Conservation (phyloP, 768 basidiomycete species). For the Auriculariales sp. region DNA sequence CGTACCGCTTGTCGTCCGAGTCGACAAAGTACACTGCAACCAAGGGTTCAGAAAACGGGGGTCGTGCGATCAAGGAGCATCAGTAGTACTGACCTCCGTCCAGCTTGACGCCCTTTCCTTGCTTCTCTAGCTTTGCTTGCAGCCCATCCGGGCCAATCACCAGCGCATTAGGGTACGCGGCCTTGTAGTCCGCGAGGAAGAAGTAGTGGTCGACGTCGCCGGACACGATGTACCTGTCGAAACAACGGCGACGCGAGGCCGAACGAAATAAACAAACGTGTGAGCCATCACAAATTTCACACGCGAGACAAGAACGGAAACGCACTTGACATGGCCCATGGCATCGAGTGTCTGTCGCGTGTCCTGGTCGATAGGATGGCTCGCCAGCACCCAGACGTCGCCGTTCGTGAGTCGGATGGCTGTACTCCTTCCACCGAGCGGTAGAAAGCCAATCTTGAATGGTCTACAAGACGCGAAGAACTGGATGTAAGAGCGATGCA, state of each 20-base stretch:
- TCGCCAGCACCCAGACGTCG: conserved; percentile 3
- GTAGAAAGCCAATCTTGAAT: conserved; percentile 13
- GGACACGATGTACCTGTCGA: not conserved
- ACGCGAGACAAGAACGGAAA: not conserved
- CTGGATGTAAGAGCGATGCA: not conserved
- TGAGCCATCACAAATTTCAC: not conserved
- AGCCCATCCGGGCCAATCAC: not conserved
- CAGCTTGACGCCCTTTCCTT: conserved; percentile 36
- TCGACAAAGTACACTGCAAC: not conserved
- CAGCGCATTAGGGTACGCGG: conserved; percentile 2
- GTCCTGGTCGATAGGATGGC: not conserved
- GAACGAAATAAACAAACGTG: too few relatives aligned
- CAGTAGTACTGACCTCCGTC: conserved; percentile 29
- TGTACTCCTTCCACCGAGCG: conserved; percentile 25
- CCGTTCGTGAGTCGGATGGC: conserved; percentile 21
- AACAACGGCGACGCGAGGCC: not conserved
- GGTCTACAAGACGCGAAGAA: not conserved
- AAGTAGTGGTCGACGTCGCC: not conserved
- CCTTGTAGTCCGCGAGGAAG: conserved; percentile 1
- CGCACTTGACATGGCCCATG: conserved; percentile 2
- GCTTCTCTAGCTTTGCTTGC: not conserved
- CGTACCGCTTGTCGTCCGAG: not conserved
- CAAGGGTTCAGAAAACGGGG: not conserved
- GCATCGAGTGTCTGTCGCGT: not conserved
- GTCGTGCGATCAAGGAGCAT: not conserved